phyloP scores from a whole-genome alignment of 306 rosid species.

The Pyrus communis region DNA sequence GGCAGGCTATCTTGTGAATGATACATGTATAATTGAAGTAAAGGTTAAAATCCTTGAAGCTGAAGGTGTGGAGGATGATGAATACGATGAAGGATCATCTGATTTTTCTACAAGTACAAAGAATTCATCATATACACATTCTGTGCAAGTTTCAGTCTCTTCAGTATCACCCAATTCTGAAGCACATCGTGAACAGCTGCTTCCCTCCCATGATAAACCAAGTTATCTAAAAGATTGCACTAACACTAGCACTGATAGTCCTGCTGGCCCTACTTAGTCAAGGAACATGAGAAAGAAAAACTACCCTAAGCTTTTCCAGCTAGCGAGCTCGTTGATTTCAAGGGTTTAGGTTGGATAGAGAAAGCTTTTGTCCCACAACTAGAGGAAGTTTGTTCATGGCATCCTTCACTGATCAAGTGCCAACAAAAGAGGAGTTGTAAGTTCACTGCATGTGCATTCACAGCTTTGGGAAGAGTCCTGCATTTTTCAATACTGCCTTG shows the following conservation, averaged over 20 bases:
- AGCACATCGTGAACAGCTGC: too few relatives aligned
- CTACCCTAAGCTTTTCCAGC: background rate
- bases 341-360: slow-evolving; percentile 1
- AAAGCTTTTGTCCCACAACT: background rate
- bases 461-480: background rate
- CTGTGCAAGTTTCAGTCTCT: too few relatives aligned
- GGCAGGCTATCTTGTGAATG: too few relatives aligned
- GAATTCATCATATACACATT: too few relatives aligned
- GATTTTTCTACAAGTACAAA: too few relatives aligned
- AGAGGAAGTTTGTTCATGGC: slow-evolving; percentile 4
- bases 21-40: too few relatives aligned
- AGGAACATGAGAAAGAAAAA: background rate
- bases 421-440: background rate
- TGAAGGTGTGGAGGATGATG: too few relatives aligned
- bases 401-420: background rate
- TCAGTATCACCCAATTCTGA: too few relatives aligned
- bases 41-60: too few relatives aligned
- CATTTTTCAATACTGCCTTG: background rate
- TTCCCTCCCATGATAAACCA: too few relatives aligned
- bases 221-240: too few relatives aligned
- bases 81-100: too few relatives aligned
- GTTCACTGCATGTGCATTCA: slow-evolving; percentile 3
- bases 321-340: background rate
- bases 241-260: background rate
- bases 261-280: background rate